These are phyloP conservation scores for Pseudogymnoascus sp. DNA, from an alignment of 2,329 filamentous ascomycete genomes.

Conservation along the genomic window DNA sequence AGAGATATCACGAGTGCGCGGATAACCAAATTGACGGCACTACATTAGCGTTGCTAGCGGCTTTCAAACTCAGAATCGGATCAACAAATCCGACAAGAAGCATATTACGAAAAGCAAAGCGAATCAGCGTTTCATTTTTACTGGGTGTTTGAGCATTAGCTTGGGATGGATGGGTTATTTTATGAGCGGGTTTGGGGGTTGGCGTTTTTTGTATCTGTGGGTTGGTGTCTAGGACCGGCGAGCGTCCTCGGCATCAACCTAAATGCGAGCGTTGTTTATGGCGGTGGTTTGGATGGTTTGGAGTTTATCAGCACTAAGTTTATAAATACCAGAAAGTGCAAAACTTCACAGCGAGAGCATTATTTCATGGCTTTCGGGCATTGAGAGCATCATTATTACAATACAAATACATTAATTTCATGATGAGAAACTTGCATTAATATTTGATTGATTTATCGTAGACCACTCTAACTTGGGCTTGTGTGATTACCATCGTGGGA, in stretches of 20 bases:
- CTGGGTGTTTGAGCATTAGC: neutral
- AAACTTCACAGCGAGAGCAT: neutral
- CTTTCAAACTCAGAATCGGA: neutral
- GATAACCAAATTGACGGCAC: neutral
- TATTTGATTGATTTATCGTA: neutral
- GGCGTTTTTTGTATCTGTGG: neutral
- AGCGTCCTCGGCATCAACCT: neutral
- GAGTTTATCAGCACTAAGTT: neutral
- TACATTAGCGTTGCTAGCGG: neutral
- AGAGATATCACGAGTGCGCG: neutral
- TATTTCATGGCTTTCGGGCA: neutral
- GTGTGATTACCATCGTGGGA: neutral
- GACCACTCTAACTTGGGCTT: neutral
- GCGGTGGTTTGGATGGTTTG: neutral
- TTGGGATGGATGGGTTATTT: neutral
- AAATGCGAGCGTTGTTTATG: neutral
- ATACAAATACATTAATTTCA: neutral
- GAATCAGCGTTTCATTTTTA: neutral
- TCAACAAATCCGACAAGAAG: neutral
- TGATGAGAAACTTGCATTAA: neutral
- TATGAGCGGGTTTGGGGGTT: neutral
- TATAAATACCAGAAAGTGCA: neutral
- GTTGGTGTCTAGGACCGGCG: neutral
- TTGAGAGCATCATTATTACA: neutral
- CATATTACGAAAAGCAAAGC: neutral